Percentiles rank a stretch among this genome's conserved stretches.
Evolutionary conservation across 352 stramenopile genomes (phyloP).

Genomic region (Globisporangium sylvaticum): DNA sequence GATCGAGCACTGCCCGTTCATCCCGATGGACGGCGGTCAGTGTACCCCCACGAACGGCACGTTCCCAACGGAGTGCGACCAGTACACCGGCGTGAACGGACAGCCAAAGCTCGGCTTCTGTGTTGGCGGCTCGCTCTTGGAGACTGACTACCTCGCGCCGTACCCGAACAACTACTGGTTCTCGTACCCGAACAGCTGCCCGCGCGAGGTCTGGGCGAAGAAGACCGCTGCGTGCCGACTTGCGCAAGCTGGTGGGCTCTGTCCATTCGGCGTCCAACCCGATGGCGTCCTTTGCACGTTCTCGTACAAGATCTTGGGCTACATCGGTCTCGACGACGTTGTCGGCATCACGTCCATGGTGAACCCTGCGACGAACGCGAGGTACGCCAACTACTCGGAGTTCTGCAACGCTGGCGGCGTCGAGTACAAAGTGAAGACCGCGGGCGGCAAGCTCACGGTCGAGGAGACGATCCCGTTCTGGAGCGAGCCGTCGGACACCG

Average conservation of each 20-base stretch:
- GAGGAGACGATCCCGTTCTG: slow-evolving; percentile 61
- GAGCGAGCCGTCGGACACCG: slow-evolving; percentile 36
- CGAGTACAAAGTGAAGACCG: slow-evolving; percentile 43
- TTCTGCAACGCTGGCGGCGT: slow-evolving; percentile 53
- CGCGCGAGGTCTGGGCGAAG: slow-evolving; percentile 27
- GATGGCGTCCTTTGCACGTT: slow-evolving; percentile 63
- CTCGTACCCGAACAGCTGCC: slow-evolving; percentile 77
- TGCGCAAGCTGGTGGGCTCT: slow-evolving; percentile 40
- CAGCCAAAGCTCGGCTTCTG: slow-evolving; percentile 44
- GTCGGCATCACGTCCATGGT: slow-evolving; percentile 64
- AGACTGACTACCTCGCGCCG: slow-evolving; percentile 48
- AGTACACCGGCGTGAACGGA: slow-evolving; percentile 45
- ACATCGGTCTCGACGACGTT: slow-evolving; percentile 58
- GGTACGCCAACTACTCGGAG: slow-evolving; percentile 47
- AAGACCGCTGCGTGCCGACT: slow-evolving; percentile 43
- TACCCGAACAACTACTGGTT: slow-evolving; percentile 82
- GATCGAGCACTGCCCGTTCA: slow-evolving; percentile 46
- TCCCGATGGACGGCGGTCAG: slow-evolving; percentile 55
- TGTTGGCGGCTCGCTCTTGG: slow-evolving; percentile 34
- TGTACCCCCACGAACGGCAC: slow-evolving; percentile 38
- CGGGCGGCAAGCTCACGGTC: slow-evolving; percentile 23
- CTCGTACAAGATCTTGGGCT: slow-evolving; percentile 59
- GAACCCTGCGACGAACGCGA: slow-evolving; percentile 32
- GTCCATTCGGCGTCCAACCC: slow-evolving; percentile 38
- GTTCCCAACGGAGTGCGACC: slow-evolving; percentile 40